phyloP scores from a whole-genome alignment of 1,139 yeast genomes.

The Magnusiomyces starmeri region DNA sequence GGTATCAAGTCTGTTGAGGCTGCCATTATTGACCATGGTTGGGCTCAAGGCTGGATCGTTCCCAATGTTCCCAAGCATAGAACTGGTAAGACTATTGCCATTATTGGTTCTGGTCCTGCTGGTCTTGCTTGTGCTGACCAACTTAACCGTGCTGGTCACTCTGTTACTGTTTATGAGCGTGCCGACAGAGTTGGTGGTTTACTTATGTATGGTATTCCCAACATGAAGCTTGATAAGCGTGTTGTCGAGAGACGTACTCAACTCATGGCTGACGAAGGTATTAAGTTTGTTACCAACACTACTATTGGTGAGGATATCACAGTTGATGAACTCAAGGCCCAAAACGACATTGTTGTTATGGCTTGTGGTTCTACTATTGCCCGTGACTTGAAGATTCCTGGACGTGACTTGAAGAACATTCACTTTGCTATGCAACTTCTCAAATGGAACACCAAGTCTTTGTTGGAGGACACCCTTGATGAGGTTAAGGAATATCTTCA shows the following conservation, averaged over 20 bases:
- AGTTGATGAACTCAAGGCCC: constrained; percentile 56
- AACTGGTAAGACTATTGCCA: constrained; percentile 78
- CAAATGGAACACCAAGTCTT: constrained; percentile 82
- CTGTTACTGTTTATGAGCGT: constrained; percentile 86
- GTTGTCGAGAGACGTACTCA: constrained; percentile 91
- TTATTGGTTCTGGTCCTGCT: constrained; percentile 95
- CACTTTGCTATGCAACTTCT: constrained; percentile 92
- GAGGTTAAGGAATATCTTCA: constrained; percentile 62
- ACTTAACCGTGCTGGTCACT: constrained; percentile 91
- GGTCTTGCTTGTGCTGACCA: constrained; percentile 97
- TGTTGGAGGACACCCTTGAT: constrained; percentile 73
- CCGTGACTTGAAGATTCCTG: constrained; percentile 89
- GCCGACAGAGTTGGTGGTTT: constrained; percentile 95
- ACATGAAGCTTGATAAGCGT: constrained; percentile 93
- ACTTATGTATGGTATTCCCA: constrained; percentile 98
- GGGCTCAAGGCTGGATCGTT: constrained; percentile 92
- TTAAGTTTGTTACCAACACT: constrained; percentile 66
- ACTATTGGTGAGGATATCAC: constrained; percentile 75
- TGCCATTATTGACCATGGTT: constrained; percentile 93
- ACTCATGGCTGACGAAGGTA: constrained; percentile 84
- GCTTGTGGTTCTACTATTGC: constrained; percentile 98
- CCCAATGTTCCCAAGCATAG: constrained; percentile 74
- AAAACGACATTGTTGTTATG: constrained; percentile 75
- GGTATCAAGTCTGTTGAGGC: constrained; percentile 95
- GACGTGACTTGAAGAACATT: constrained; percentile 84